Conservation (phyloP, 371 early-diverging fungal genomes). For the Batkoa obscura region DNA sequence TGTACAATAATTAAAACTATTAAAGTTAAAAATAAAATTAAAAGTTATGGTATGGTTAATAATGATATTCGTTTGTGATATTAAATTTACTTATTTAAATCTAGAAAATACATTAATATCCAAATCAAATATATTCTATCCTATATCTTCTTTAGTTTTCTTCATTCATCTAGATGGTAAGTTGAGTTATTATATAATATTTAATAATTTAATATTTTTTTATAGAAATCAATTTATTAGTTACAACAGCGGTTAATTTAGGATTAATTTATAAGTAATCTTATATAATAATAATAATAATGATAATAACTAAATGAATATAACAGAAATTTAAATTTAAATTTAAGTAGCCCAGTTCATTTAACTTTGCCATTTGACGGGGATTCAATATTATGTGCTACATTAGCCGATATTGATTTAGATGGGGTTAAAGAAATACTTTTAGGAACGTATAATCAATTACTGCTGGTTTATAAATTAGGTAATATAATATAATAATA, state of each 20-base stretch:
- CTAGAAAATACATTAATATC: not conserved
- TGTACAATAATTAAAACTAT: not conserved
- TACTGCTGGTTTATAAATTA: constrained; percentile 1
- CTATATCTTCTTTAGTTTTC: not conserved
- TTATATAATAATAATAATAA: not conserved
- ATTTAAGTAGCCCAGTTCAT: too few relatives aligned
- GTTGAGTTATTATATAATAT: not conserved
- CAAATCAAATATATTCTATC: not conserved
- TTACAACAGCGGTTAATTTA: constrained; percentile 1
- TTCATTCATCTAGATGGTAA: not conserved
- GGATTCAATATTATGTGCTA: not conserved
- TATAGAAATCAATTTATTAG: not conserved
- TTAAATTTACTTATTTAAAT: not conserved
- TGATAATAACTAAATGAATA: too few relatives aligned
- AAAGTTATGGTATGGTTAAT: not conserved
- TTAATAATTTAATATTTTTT: not conserved
- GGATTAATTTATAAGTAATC: constrained; percentile 1
- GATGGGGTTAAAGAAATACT: constrained; percentile 1
- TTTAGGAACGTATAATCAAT: constrained; percentile 4
- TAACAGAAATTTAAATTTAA: too few relatives aligned
- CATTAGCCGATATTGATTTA: constrained; percentile 1
- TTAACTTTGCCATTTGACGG: not conserved
- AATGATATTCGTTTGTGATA: not conserved
- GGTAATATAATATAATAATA: not conserved
- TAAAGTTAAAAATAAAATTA: too few relatives aligned